Percentiles rank a stretch among this genome's conserved stretches.
phyloP scores from a whole-genome alignment of 2,329 filamentous ascomycete genomes.

The Aspergillus persii region DNA sequence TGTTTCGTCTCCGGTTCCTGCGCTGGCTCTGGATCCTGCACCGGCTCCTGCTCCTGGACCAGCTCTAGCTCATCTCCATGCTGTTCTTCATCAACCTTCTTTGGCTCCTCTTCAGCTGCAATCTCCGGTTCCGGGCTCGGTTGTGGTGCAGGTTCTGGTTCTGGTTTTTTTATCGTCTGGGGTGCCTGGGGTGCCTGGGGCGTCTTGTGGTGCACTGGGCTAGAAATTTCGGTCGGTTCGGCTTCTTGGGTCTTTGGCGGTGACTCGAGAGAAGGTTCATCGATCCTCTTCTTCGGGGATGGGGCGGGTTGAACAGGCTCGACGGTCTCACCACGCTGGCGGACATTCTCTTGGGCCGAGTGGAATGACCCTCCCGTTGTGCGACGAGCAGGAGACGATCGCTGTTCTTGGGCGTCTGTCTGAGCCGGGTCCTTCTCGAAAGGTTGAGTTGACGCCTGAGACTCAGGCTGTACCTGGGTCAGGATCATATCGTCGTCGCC shows the following conservation, averaged over 20 bases:
- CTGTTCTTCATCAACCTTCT: not conserved
- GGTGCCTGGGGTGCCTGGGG: not conserved
- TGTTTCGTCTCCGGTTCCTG: constrained; percentile 1
- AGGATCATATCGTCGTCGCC: constrained; percentile 41
- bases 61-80: too few relatives aligned
- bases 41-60: not conserved
- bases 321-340: constrained; percentile 34
- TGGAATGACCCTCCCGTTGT: constrained; percentile 48
- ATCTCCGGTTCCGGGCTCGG: constrained; percentile 1
- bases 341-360: constrained; percentile 43
- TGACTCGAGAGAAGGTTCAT: constrained; percentile 16
- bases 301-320: constrained; percentile 37
- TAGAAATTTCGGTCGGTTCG: not conserved
- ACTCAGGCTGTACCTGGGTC: constrained; percentile 29
- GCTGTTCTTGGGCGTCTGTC: constrained; percentile 17
- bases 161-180: constrained; percentile 5
- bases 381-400: constrained; percentile 32
- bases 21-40: constrained; percentile 5
- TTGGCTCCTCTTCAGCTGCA: not conserved
- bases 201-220: not conserved
- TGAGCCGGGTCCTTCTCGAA: constrained; percentile 28
- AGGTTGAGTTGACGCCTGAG: constrained; percentile 34
- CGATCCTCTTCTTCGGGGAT: constrained; percentile 19
- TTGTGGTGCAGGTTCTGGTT: not conserved
- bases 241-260: constrained; percentile 9